Percentiles rank a stretch among this genome's conserved stretches.
phyloP scores from a whole-genome alignment of 257 asterid species.

The Henckelia pumila region DNA sequence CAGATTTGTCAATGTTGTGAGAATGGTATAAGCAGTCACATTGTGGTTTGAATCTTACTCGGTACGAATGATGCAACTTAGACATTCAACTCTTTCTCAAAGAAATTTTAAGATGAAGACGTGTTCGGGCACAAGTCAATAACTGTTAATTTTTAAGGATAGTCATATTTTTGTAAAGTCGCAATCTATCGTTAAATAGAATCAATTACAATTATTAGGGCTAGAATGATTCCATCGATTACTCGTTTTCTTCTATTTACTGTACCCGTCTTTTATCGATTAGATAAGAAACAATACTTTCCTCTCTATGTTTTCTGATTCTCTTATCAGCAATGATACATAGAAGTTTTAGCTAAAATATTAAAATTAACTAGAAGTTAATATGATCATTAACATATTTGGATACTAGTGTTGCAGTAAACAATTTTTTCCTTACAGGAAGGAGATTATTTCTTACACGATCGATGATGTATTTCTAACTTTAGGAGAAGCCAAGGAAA shows the following conservation, averaged over 20 bases:
- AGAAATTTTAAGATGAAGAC: slow-evolving; percentile 6
- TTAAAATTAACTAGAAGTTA: slow-evolving; percentile 1
- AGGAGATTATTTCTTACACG: slow-evolving; percentile 60
- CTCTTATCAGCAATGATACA: too few relatives aligned
- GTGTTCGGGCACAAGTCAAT: background rate
- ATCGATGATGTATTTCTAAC: slow-evolving; percentile 58
- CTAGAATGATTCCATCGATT: too few relatives aligned
- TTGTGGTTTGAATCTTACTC: slow-evolving; percentile 8
- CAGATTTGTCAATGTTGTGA: slow-evolving; percentile 5
- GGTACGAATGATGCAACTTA: background rate
- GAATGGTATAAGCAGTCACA: slow-evolving; percentile 12
- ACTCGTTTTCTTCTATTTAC: too few relatives aligned
- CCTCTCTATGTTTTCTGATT: too few relatives aligned
- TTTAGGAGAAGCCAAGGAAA: slow-evolving; percentile 87
- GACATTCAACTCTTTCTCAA: slow-evolving; percentile 6
- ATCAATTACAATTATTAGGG: too few relatives aligned
- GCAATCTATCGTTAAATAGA: too few relatives aligned
- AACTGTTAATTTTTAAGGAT: too few relatives aligned
- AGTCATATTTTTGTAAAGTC: too few relatives aligned
- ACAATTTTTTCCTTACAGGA: slow-evolving; percentile 46
- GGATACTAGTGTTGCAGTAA: slow-evolving; percentile 21
- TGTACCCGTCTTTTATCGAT: too few relatives aligned
- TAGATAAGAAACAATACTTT: too few relatives aligned
- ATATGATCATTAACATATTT: slow-evolving; percentile 14
- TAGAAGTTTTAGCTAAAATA: slow-evolving; percentile 5